Evolutionary conservation across 2,329 filamentous ascomycete species (phyloP).

Genomic region (Herpotrichia juniperi): DNA sequence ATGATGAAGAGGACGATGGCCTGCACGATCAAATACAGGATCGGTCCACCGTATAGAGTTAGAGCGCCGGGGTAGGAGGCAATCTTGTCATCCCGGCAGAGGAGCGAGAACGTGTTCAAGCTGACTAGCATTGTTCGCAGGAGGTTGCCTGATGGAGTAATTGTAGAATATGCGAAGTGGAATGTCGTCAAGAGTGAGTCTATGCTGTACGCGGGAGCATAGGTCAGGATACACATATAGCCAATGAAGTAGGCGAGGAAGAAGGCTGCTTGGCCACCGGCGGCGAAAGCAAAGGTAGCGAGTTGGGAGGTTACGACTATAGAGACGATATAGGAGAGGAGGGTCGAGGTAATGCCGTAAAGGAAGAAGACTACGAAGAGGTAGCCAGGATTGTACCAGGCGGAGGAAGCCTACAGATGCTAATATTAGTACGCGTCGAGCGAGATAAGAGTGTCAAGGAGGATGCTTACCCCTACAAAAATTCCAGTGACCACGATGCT

Average conservation of each 20-base stretch:
- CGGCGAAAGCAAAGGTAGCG: constrained; percentile 82
- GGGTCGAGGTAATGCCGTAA: constrained; percentile 77
- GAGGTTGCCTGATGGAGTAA: constrained; percentile 79
- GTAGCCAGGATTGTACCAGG: constrained; percentile 82
- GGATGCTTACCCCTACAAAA: constrained; percentile 60
- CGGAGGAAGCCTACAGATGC: constrained; percentile 52
- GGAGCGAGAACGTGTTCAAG: constrained; percentile 82
- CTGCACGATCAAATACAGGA: constrained; percentile 81
- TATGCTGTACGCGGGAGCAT: constrained; percentile 71
- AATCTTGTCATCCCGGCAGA: constrained; percentile 69
- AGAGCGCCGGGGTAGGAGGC: constrained; percentile 73
- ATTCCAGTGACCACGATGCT: constrained; percentile 72
- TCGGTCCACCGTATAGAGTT: constrained; percentile 79
- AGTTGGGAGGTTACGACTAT: constrained; percentile 80
- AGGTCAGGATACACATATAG: constrained; percentile 70
- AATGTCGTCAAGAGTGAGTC: constrained; percentile 71
- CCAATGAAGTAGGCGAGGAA: constrained; percentile 57
- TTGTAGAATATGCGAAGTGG: constrained; percentile 74
- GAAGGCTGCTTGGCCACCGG: constrained; percentile 70
- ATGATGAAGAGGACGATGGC: constrained; percentile 72
- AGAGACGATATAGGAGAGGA: constrained; percentile 82
- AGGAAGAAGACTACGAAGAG: constrained; percentile 81
- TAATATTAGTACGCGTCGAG: constrained; percentile 15
- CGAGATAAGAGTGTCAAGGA: background rate
- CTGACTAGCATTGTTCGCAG: constrained; percentile 76